Percentiles rank a stretch among this genome's conserved stretches.
Conservation (phyloP, 495 filamentous ascomycete species). For the Melanomma pulvis-pyrius region DNA sequence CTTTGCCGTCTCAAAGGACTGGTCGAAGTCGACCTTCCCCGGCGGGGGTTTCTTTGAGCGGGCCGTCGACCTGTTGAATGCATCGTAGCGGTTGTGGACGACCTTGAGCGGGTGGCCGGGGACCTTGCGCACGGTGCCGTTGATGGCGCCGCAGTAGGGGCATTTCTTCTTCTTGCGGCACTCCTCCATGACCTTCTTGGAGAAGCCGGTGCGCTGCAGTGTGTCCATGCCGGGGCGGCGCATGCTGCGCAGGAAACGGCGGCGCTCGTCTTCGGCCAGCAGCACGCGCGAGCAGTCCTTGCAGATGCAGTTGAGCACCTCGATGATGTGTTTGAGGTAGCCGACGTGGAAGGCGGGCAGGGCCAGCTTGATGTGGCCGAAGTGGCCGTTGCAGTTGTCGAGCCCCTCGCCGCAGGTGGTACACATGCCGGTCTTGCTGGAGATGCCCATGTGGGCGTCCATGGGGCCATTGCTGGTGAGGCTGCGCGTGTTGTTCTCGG, state of each 20-base stretch:
- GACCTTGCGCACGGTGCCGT: conserved; percentile 87
- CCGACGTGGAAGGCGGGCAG: conserved; percentile 94
- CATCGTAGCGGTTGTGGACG: conserved; percentile 86
- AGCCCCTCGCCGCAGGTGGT: conserved; percentile 78
- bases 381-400: conserved; percentile 87
- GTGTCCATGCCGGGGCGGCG: conserved; percentile 84
- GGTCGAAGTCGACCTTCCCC: conserved; percentile 80
- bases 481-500: conserved; percentile 46
- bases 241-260: conserved; percentile 72
- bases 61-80: conserved; percentile 82
- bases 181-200: conserved; percentile 83
- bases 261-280: conserved; percentile 72
- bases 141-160: conserved; percentile 72
- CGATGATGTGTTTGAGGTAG: conserved; percentile 87
- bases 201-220: conserved; percentile 72
- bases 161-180: conserved; percentile 84
- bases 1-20: conserved; percentile 76
- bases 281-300: conserved; percentile 81
- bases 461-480: conserved; percentile 80
- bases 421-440: conserved; percentile 71
- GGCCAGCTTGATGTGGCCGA: conserved; percentile 86
- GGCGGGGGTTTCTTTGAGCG: conserved; percentile 77
- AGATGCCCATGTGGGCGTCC: conserved; percentile 87
- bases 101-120: conserved; percentile 79
- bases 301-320: conserved; percentile 90